These are phyloP conservation scores for Aureobasidium mangrovei DNA, from an alignment of 2,329 filamentous ascomycete genomes.

Conservation along the genomic window DNA sequence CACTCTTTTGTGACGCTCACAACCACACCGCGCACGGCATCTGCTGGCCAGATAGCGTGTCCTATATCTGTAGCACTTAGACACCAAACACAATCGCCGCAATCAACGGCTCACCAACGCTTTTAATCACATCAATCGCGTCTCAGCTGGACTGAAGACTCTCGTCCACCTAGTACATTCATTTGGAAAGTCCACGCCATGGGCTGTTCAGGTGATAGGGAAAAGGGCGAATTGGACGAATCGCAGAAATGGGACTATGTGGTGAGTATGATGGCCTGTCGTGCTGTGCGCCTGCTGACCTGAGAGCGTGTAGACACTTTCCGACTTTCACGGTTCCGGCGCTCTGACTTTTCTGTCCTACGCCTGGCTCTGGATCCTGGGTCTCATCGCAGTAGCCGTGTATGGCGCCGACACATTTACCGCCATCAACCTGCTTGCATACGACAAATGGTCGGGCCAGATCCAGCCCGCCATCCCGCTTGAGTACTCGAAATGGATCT, in stretches of 20 bases:
- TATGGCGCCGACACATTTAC: constrained; percentile 90
- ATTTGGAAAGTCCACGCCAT: constrained; percentile 18
- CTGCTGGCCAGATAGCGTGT: constrained; percentile 14
- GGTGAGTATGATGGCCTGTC: constrained; percentile 40
- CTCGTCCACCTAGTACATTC: not conserved
- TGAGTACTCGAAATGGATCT: constrained; percentile 85
- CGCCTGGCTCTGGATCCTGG: constrained; percentile 71
- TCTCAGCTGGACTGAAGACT: constrained; percentile 15
- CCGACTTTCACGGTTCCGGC: constrained; percentile 76
- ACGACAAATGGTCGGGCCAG: constrained; percentile 79
- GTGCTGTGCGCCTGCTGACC: constrained; percentile 20
- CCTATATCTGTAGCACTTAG: not conserved
- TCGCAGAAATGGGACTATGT: constrained; percentile 79
- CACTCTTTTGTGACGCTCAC: not conserved
- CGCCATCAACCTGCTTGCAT: constrained; percentile 79
- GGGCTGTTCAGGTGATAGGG: constrained; percentile 29
- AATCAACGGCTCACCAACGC: not conserved
- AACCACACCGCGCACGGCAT: not conserved
- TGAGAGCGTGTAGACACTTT: constrained; percentile 30
- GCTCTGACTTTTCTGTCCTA: constrained; percentile 74
- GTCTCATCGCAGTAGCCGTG: constrained; percentile 70
- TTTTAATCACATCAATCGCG: not conserved
- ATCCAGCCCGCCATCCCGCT: constrained; percentile 72
- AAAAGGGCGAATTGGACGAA: constrained; percentile 33
- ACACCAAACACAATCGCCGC: not conserved